Conservation (phyloP, 1,284 basidiomycete genomes). For the Sporisorium iseilematis-ciliati region DNA sequence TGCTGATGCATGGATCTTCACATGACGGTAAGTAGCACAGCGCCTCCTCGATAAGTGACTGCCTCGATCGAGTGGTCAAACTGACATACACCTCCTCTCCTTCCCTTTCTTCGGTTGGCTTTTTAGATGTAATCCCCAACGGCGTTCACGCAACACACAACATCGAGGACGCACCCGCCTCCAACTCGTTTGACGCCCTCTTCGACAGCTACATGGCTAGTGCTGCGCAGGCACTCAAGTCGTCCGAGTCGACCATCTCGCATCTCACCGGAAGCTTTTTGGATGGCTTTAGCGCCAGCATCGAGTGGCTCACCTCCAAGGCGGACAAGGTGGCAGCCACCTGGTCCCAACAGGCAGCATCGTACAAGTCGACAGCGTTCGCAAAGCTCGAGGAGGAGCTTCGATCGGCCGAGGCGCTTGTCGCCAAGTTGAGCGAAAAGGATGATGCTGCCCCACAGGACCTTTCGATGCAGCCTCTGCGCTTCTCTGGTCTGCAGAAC, state of each 20-base stretch:
- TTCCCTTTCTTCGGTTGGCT: not conserved
- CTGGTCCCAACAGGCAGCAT: constrained; percentile 36
- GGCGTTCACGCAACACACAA: constrained; percentile 41
- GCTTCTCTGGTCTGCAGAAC: constrained; percentile 47
- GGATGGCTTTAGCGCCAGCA: constrained; percentile 33
- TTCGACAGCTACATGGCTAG: constrained; percentile 41
- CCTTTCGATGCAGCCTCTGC: constrained; percentile 47
- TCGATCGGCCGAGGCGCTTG: constrained; percentile 30
- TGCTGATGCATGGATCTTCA: constrained; percentile 45
- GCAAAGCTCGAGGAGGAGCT: constrained; percentile 42
- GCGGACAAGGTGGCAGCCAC: constrained; percentile 8
- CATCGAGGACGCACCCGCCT: constrained; percentile 28
- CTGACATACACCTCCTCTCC: not conserved
- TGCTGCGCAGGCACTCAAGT: constrained; percentile 27
- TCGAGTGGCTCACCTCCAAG: constrained; percentile 40
- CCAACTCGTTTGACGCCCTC: constrained; percentile 49
- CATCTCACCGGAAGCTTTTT: constrained; percentile 38
- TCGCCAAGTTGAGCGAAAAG: constrained; percentile 20
- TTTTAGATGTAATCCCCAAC: constrained; percentile 39
- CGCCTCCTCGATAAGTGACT: not conserved
- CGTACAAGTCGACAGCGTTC: constrained; percentile 39
- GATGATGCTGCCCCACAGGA: constrained; percentile 8
- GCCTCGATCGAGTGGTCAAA: not conserved
- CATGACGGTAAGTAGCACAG: constrained; percentile 29
- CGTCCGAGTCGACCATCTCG: constrained; percentile 36